Conservation (phyloP, 2,329 filamentous ascomycete genomes). For the Talaromyces atroroseus region DNA sequence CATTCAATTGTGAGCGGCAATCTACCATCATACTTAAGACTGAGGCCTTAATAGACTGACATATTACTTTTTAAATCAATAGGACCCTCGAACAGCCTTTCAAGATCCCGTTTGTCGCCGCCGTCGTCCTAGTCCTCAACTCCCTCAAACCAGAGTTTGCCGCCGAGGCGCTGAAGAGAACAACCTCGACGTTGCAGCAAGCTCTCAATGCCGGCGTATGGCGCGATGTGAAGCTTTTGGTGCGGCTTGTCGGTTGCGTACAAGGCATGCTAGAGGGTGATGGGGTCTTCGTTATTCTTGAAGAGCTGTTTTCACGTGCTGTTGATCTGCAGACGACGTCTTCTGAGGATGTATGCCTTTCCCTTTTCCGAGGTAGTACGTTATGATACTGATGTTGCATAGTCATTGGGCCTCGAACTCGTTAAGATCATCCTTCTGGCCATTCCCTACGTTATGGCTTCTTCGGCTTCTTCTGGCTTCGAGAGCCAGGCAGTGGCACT, state of each 20-base stretch:
- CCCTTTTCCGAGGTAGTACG: not conserved
- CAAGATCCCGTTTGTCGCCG: slow-evolving; percentile 93
- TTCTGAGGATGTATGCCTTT: slow-evolving; percentile 71
- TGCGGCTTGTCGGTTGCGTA: slow-evolving; percentile 84
- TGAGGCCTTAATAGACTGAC: no score
- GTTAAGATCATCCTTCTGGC: slow-evolving; percentile 96
- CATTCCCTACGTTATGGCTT: slow-evolving; percentile 80
- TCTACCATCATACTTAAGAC: not conserved
- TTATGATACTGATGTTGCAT: slow-evolving; percentile 15
- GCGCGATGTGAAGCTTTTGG: slow-evolving; percentile 82
- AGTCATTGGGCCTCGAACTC: slow-evolving; percentile 68
- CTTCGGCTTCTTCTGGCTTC: slow-evolving; percentile 61
- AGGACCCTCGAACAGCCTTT: slow-evolving; percentile 82
- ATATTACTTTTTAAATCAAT: no score
- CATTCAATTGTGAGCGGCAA: slow-evolving; percentile 59
- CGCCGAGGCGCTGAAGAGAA: slow-evolving; percentile 61
- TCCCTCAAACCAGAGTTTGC: slow-evolving; percentile 69
- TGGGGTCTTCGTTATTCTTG: slow-evolving; percentile 76
- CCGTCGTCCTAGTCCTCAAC: slow-evolving; percentile 75
- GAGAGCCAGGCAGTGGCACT: slow-evolving; percentile 70
- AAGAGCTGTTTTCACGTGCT: slow-evolving; percentile 87
- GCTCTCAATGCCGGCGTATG: slow-evolving; percentile 70
- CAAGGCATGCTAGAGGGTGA: slow-evolving; percentile 76
- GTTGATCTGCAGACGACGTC: slow-evolving; percentile 89
- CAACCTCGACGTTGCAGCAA: slow-evolving; percentile 58